These are phyloP conservation scores for Phialophora macrospora DNA, from an alignment of 2,329 filamentous ascomycete species.

Conservation along the genomic window DNA sequence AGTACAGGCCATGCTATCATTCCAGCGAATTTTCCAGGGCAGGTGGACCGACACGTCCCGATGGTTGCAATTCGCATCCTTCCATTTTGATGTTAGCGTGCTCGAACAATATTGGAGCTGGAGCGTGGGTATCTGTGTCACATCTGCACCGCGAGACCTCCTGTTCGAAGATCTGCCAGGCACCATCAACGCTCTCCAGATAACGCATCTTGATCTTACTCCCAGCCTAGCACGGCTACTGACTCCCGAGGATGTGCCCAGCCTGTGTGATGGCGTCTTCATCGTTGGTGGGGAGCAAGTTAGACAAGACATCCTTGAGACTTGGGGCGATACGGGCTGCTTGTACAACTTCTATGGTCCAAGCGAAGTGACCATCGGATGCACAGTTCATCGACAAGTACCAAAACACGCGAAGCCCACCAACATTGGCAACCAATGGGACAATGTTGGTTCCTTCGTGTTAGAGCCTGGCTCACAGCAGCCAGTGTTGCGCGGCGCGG, in stretches of 20 bases:
- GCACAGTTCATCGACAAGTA: slow-evolving; percentile 86
- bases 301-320: slow-evolving; percentile 85
- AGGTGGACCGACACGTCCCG: slow-evolving; percentile 76
- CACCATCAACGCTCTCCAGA: slow-evolving; percentile 71
- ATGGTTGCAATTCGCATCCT: slow-evolving; percentile 91
- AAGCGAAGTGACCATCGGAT: slow-evolving; percentile 90
- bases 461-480: slow-evolving; percentile 69
- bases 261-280: slow-evolving; percentile 80
- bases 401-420: slow-evolving; percentile 77
- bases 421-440: slow-evolving; percentile 86
- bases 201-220: slow-evolving; percentile 91
- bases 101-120: slow-evolving; percentile 96
- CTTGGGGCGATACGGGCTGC: slow-evolving; percentile 77
- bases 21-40: slow-evolving; percentile 74
- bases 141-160: slow-evolving; percentile 79
- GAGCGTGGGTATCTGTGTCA: slow-evolving; percentile 84
- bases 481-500: slow-evolving; percentile 75
- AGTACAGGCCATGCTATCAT: slow-evolving; percentile 86
- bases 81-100: slow-evolving; percentile 93
- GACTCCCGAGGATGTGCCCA: slow-evolving; percentile 79
- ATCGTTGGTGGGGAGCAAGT: slow-evolving; percentile 90
- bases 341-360: slow-evolving; percentile 95
- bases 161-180: slow-evolving; percentile 81
- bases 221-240: slow-evolving; percentile 81
- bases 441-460: slow-evolving; percentile 85